Conservation (phyloP, 2,329 filamentous ascomycete species). For the Endoconidiophora polonica region DNA sequence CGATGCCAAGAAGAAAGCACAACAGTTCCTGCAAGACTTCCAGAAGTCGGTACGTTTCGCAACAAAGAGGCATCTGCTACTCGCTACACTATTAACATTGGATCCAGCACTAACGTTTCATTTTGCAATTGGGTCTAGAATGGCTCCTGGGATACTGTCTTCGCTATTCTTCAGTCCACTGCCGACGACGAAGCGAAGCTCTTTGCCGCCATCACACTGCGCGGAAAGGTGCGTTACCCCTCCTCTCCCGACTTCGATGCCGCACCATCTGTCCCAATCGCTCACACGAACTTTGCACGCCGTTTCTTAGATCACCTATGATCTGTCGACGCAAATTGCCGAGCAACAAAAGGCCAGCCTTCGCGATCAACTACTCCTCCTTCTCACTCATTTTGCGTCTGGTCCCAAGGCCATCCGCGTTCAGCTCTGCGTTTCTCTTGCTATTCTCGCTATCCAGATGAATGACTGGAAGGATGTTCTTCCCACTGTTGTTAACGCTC, state of each 20-base stretch:
- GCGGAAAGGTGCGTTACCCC: conserved; percentile 62
- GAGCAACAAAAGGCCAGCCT: conserved; percentile 57
- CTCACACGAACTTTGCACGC: background rate
- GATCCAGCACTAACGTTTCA: conserved; percentile 1
- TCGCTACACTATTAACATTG: background rate
- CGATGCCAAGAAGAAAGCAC: conserved; percentile 72
- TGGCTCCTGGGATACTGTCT: conserved; percentile 79
- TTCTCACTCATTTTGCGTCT: conserved; percentile 64
- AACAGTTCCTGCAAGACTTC: conserved; percentile 82
- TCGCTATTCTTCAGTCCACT: conserved; percentile 70
- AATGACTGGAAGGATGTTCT: conserved; percentile 88
- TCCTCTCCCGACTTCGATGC: background rate
- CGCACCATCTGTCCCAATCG: background rate
- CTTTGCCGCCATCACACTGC: conserved; percentile 91
- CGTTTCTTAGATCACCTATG: conserved; percentile 68
- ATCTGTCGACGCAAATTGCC: conserved; percentile 71
- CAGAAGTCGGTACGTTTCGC: conserved; percentile 70
- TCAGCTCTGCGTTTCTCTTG: conserved; percentile 87
- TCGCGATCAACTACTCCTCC: conserved; percentile 65
- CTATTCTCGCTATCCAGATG: conserved; percentile 93
- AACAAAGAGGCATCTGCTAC: background rate
- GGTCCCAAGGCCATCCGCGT: conserved; percentile 75
- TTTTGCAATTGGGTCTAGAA: conserved; percentile 35
- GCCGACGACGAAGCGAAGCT: conserved; percentile 73
- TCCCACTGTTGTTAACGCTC: conserved; percentile 57